Conservation (phyloP, 2,329 filamentous ascomycete genomes). For the Phyllosticta ampelicida region DNA sequence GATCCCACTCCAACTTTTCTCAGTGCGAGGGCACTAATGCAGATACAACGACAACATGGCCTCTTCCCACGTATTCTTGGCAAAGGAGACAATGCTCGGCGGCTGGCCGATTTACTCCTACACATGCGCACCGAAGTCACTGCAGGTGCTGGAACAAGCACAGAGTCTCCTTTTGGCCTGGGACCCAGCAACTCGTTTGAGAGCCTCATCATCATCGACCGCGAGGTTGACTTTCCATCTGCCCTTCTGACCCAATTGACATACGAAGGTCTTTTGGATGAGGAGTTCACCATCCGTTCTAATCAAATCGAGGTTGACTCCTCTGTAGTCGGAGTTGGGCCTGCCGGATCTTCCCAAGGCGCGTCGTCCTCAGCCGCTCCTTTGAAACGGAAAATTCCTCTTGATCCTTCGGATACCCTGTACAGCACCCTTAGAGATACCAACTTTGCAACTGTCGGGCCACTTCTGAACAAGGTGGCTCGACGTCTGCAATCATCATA, state of each 20-base stretch:
- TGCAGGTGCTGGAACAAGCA: conserved; percentile 51
- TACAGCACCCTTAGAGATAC: conserved; percentile 81
- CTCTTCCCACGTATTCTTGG: conserved; percentile 91
- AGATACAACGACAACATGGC: conserved; percentile 80
- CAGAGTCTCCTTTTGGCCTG: conserved; percentile 53
- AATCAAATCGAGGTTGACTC: conserved; percentile 91
- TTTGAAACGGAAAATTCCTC: conserved; percentile 73
- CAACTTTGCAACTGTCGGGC: conserved; percentile 92
- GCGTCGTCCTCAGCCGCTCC: conserved; percentile 34
- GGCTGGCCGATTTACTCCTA: conserved; percentile 72
- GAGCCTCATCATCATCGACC: conserved; percentile 87
- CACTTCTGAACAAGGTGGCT: conserved; percentile 79
- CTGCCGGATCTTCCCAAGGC: conserved; percentile 44
- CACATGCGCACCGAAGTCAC: conserved; percentile 86
- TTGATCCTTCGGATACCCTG: conserved; percentile 82
- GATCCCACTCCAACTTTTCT: conserved; percentile 86
- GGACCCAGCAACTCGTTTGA: conserved; percentile 82
- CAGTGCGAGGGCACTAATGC: conserved; percentile 85
- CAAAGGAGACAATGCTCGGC: conserved; percentile 89
- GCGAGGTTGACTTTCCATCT: conserved; percentile 88
- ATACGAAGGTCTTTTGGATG: conserved; percentile 92
- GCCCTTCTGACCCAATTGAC: conserved; percentile 88
- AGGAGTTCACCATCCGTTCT: conserved; percentile 81
- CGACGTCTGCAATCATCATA: conserved; percentile 78
- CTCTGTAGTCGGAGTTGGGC: conserved; percentile 68